phyloP scores from a whole-genome alignment of 2,329 filamentous ascomycete species.

The Elsinoe australis region DNA sequence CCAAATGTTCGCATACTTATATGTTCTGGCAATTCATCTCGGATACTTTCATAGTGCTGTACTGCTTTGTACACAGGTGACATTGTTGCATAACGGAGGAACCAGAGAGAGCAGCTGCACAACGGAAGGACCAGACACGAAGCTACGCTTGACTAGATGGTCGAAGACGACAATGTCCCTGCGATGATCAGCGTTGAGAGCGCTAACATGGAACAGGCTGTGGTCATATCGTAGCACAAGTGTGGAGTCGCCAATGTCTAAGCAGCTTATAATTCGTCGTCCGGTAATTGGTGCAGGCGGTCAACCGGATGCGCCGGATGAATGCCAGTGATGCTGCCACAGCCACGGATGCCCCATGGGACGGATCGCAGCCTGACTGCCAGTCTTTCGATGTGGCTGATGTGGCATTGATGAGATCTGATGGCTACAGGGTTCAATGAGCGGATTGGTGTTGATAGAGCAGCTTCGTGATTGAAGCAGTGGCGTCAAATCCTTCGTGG shows the following conservation, averaged over 20 bases:
- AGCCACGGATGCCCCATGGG: not conserved
- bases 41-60: no score
- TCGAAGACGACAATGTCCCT: no score
- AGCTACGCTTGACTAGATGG: no score
- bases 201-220: conserved; percentile 2
- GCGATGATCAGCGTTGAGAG: not conserved
- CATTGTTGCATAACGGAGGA: not conserved
- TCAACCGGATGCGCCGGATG: not conserved
- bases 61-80: no score
- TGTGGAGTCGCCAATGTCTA: not conserved
- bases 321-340: not conserved
- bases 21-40: no score
- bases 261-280: not conserved
- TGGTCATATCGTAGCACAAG: not conserved
- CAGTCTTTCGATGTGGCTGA: not conserved
- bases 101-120: not conserved
- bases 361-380: not conserved
- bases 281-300: not conserved
- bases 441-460: no score
- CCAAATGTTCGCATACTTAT: no score
- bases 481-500: no score
- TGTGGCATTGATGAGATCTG: no score
- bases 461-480: no score
- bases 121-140: not conserved
- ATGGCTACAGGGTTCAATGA: no score